Conservation (phyloP, 1,284 basidiomycete species). For the Sanguinoderma infundibulare region DNA sequence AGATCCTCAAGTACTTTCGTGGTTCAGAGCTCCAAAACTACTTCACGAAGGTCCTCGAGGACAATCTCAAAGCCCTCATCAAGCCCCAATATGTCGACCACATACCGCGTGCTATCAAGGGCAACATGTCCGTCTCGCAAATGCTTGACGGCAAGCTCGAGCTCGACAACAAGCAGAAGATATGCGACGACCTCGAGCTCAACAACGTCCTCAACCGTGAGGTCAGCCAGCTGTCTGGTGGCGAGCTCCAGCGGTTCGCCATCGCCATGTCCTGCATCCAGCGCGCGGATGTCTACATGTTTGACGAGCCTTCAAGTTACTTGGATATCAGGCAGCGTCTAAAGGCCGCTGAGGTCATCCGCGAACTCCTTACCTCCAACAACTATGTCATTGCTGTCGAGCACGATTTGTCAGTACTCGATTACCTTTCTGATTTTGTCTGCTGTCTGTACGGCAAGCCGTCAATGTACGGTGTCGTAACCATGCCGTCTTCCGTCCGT, state of each 20-base stretch:
- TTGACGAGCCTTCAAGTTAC: constrained; percentile 97
- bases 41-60: constrained; percentile 98
- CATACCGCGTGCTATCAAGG: constrained; percentile 95
- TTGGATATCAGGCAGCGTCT: constrained; percentile 94
- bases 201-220: constrained; percentile 86
- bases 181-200: constrained; percentile 87
- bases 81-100: constrained; percentile 99
- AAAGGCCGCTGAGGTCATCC: constrained; percentile 95
- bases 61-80: constrained; percentile 96
- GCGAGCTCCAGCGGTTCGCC: constrained; percentile 96
- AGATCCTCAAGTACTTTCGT: constrained; percentile 96
- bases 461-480: constrained; percentile 96
- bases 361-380: constrained; percentile 76
- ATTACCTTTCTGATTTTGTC: constrained; percentile 97
- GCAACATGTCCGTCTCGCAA: constrained; percentile 79
- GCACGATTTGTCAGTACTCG: constrained; percentile 96
- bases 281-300: constrained; percentile 92
- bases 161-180: constrained; percentile 80
- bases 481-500: constrained; percentile 95
- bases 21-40: constrained; percentile 98
- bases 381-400: constrained; percentile 96
- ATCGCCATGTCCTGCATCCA: constrained; percentile 95
- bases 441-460: constrained; percentile 97
- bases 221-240: constrained; percentile 86
- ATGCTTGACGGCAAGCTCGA: constrained; percentile 92